Percentiles rank a stretch among this genome's conserved stretches.
Evolutionary conservation across 306 rosid genomes (phyloP).

Genomic region (Quercus gilva): DNA sequence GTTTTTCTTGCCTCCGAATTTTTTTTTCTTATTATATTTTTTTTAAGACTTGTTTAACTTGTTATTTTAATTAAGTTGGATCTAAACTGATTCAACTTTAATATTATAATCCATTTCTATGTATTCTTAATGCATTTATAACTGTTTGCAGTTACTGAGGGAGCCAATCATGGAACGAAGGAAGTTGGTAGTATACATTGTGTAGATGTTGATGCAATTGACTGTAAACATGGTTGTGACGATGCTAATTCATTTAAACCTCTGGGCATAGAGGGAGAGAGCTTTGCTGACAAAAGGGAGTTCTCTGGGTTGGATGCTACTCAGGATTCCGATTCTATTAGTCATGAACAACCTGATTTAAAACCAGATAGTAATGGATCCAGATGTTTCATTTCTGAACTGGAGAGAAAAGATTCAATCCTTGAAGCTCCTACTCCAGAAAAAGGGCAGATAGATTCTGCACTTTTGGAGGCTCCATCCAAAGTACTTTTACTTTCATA

Average conservation of each 20-base stretch:
- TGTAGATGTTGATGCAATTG: constrained; percentile 40
- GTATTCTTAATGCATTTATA: background rate
- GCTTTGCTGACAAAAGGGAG: constrained; percentile 23
- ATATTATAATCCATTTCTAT: background rate
- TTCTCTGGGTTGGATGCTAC: constrained; percentile 29
- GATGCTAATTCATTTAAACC: constrained; percentile 28
- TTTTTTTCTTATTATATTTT: background rate
- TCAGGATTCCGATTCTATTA: constrained; percentile 19
- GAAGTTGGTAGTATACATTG: constrained; percentile 34
- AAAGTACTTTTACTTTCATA: constrained; percentile 44
- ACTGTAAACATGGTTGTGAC: constrained; percentile 30
- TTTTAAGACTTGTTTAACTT: constrained; percentile 2
- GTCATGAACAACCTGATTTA: constrained; percentile 29
- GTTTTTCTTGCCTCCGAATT: background rate
- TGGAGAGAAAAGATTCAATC: constrained; percentile 33
- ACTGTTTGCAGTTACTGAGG: constrained; percentile 39
- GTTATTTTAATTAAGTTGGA: constrained; percentile 10
- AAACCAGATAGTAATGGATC: constrained; percentile 26
- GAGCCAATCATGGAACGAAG: constrained; percentile 25
- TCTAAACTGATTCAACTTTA: constrained; percentile 9
- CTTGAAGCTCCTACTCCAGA: constrained; percentile 30
- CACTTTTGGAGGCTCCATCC: constrained; percentile 44
- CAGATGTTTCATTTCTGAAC: constrained; percentile 16
- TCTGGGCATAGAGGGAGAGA: constrained; percentile 31
- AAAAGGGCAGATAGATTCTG: constrained; percentile 37